Evolutionary conservation across 805 yeast species (phyloP).

Genomic region (Yamadazyma ubonensis): DNA sequence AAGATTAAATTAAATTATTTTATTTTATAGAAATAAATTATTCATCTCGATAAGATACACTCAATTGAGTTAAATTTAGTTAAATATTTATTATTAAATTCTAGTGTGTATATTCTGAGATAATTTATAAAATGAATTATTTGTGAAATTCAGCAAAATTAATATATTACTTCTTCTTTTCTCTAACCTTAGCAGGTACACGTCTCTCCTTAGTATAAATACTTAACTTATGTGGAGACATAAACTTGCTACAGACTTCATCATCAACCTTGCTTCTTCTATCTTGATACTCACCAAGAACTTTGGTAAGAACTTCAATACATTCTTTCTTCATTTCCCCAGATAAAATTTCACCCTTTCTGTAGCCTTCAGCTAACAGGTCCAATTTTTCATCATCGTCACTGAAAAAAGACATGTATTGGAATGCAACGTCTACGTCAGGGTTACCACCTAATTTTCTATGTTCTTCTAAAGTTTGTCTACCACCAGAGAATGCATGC

Average conservation of each 20-base stretch:
- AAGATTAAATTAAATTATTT: too few relatives aligned
- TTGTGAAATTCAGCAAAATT: too few relatives aligned
- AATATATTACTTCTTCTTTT: slow-evolving; percentile 39
- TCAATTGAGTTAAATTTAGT: too few relatives aligned
- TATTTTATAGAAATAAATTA: too few relatives aligned
- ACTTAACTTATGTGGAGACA: slow-evolving; percentile 79
- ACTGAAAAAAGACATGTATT: slow-evolving; percentile 84
- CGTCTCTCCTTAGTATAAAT: slow-evolving; percentile 73
- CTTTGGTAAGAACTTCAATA: slow-evolving; percentile 74
- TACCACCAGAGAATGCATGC: slow-evolving; percentile 95
- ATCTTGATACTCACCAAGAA: slow-evolving; percentile 79
- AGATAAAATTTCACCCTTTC: slow-evolving; percentile 76
- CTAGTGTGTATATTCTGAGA: too few relatives aligned
- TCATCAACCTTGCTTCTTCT: slow-evolving; percentile 67
- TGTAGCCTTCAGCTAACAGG: slow-evolving; percentile 62
- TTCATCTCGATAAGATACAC: too few relatives aligned
- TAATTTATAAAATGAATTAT: too few relatives aligned
- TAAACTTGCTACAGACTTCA: slow-evolving; percentile 60
- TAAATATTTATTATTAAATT: too few relatives aligned
- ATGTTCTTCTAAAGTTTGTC: slow-evolving; percentile 84
- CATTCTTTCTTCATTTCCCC: slow-evolving; percentile 93
- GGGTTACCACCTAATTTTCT: slow-evolving; percentile 89
- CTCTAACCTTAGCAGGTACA: slow-evolving; percentile 60
- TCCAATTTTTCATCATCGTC: slow-evolving; percentile 83
- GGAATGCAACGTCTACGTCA: slow-evolving; percentile 93